Percentiles rank a stretch among this genome's conserved stretches.
Conservation (phyloP, 2,329 filamentous ascomycete genomes). For the Neoarthrinium moseri region DNA sequence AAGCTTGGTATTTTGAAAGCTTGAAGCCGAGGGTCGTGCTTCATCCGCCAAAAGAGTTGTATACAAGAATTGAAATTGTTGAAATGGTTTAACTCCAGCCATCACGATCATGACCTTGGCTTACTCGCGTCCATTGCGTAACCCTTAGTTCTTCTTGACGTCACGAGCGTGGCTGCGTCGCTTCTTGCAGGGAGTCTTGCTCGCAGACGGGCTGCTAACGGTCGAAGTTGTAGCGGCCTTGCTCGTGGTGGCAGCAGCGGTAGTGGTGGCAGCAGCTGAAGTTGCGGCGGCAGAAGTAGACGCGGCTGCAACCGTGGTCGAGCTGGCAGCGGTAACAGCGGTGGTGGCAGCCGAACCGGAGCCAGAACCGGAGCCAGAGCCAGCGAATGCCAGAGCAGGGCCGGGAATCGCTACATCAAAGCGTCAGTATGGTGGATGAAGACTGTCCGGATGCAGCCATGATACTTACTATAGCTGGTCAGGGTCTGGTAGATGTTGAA, state of each 20-base stretch:
- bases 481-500: conserved; percentile 50
- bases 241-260: conserved; percentile 10
- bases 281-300: not conserved
- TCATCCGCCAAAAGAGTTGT: conserved; percentile 1
- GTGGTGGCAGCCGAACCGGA: conserved; percentile 2
- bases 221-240: conserved; percentile 4
- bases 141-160: conserved; percentile 8
- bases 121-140: not conserved
- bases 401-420: conserved; percentile 19
- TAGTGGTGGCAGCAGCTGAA: conserved; percentile 7
- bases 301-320: not conserved
- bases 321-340: conserved; percentile 4
- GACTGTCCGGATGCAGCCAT: too few relatives aligned
- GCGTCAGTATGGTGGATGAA: too few relatives aligned
- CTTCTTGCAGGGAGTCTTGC: conserved; percentile 12
- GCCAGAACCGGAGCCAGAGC: conserved; percentile 5
- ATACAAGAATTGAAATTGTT: conserved; percentile 2
- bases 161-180: conserved; percentile 16
- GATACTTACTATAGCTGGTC: conserved; percentile 14
- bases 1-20: not conserved
- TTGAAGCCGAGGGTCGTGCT: conserved; percentile 5
- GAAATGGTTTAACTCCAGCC: too few relatives aligned
- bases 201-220: conserved; percentile 8
- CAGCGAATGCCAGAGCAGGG: conserved; percentile 15
- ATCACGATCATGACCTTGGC: not conserved